Conservation (phyloP, 352 stramenopile genomes). For the Paralagenidium karlingii region DNA sequence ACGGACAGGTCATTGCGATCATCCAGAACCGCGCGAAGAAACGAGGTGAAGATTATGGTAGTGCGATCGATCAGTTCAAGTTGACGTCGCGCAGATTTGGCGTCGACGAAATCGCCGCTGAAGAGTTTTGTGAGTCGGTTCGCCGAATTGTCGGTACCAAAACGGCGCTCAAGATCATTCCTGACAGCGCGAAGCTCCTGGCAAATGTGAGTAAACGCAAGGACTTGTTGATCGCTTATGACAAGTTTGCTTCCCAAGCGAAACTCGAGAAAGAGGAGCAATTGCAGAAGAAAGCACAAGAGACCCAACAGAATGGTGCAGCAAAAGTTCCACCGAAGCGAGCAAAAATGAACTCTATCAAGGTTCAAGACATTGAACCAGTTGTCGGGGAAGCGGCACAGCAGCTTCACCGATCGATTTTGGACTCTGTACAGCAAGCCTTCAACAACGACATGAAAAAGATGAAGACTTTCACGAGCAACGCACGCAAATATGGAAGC, state of each 20-base stretch:
- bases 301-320: conserved; percentile 8
- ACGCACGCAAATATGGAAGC: conserved; percentile 73
- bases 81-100: conserved; percentile 37
- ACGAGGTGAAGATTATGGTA: too few species aligned
- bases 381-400: conserved; percentile 72
- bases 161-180: conserved; percentile 55
- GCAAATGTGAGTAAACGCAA: conserved; percentile 39
- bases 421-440: conserved; percentile 58
- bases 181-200: conserved; percentile 54
- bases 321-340: conserved; percentile 30
- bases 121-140: conserved; percentile 61
- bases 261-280: conserved; percentile 65
- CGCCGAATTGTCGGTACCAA: conserved; percentile 62
- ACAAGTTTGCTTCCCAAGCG: conserved; percentile 47
- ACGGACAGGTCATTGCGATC: conserved; percentile 13
- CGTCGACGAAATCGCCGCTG: conserved; percentile 45
- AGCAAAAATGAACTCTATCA: conserved; percentile 24
- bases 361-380: conserved; percentile 69
- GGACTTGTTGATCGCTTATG: conserved; percentile 36
- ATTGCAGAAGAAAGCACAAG: conserved; percentile 45
- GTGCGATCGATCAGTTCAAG: conserved; percentile 56
- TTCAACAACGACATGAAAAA: conserved; percentile 68
- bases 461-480: conserved; percentile 78
- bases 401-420: conserved; percentile 71
- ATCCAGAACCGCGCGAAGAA: too few species aligned